These are phyloP conservation scores for Tilletia setariae DNA, from an alignment of 1,284 basidiomycete species.

Conservation along the genomic window DNA sequence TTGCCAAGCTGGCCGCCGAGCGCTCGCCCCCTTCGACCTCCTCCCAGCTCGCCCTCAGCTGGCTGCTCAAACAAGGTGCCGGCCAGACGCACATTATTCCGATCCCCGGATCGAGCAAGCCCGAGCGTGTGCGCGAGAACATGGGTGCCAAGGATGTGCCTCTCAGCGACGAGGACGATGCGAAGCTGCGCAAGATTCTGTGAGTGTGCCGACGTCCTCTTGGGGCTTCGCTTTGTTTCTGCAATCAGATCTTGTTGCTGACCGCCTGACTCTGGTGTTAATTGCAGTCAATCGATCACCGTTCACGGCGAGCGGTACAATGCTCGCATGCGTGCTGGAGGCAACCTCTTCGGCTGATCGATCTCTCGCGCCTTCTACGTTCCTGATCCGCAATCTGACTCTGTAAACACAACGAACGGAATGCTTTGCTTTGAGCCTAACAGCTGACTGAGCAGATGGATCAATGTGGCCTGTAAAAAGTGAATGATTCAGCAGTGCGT, in stretches of 20 bases:
- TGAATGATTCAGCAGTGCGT: too few relatives aligned
- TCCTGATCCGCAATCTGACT: too few relatives aligned
- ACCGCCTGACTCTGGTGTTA: not conserved
- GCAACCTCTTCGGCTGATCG: not conserved
- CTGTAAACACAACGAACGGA: too few relatives aligned
- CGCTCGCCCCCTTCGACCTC: constrained; percentile 56
- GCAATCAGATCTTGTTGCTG: too few relatives aligned
- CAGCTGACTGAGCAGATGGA: too few relatives aligned
- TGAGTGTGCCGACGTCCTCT: too few relatives aligned
- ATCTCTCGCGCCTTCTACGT: too few relatives aligned
- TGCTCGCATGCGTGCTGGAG: not conserved
- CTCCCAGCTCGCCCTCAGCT: constrained; percentile 64
- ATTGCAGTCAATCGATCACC: not conserved
- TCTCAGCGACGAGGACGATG: not conserved
- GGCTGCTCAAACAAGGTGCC: constrained; percentile 61
- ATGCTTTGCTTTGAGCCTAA: too few relatives aligned
- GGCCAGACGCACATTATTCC: constrained; percentile 58
- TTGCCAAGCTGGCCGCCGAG: constrained; percentile 50
- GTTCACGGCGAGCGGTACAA: not conserved
- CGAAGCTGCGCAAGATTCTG: not conserved
- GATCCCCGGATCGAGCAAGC: constrained; percentile 59
- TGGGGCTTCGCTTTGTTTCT: too few relatives aligned
- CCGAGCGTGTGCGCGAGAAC: constrained; percentile 49
- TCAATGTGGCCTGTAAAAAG: too few relatives aligned
- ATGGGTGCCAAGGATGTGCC: not conserved